Base-by-base conservation (phyloP, 371 early-diverging fungal genomes). In the Funneliformis caledonium region DNA sequence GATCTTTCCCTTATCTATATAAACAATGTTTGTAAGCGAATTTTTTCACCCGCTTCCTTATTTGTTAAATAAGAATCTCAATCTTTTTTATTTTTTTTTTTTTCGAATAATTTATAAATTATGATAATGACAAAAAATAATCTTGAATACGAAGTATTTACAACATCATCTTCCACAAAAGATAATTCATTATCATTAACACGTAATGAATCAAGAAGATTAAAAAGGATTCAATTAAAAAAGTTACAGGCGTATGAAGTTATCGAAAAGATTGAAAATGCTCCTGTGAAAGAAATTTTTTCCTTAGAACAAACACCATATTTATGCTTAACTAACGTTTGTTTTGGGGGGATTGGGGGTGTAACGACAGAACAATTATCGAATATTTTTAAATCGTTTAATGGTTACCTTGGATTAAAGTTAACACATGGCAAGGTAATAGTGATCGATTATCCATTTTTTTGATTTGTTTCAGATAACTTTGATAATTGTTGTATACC, bases 271-370 rank as follows among this genome's bases (percentile, higher is more conserved):
- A 42, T 75, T 33, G 76, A 75, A 19, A 67, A 67, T 33, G 4
- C 50, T 10, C 26, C 74, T 12, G 26, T 2, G 14, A 59, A 56
- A n/a, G 5, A 82, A 52, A 50, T 82, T 7, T 82, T 82, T 61
- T 80, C 80, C 31, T 11, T 26, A 11, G 75, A 65, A 56, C 76
- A 76, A 11, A 82, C 82, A 9, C 52, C 26, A 43, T 76, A 68
- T 59, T 42, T 82, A 45, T 82, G 82, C 69, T 65, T 82, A 42
- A 56, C 47, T 6, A 82, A 82, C 62, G 26, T 82, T 31, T 74
- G 76, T 52, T 82, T 68, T 67, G 80, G 80, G 0, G 82, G 82
- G 22, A 59, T 80, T 2, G 82, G 79, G n/a, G 75, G 76, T 31
- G 69, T 82, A 37, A 52, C 75, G 11, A 48, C 56, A 56, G 74